Evolutionary conservation across 139 green algal species (phyloP), one percentile per base, ranked within the genome.

Genomic region (Edaphochlamys debaryana): DNA sequence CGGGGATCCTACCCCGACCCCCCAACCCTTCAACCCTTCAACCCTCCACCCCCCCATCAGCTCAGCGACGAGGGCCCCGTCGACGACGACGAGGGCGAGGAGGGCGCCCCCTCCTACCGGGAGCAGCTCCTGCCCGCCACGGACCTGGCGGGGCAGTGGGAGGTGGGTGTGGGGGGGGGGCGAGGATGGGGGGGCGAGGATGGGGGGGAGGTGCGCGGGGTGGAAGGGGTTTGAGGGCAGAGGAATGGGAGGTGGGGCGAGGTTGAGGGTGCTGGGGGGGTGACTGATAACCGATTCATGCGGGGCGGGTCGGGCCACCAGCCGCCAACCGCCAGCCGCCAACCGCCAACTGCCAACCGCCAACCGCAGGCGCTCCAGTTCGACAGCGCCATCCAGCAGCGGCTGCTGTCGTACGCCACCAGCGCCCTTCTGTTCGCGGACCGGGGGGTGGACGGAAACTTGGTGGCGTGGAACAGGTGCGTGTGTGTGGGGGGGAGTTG

Each of bases 371-470:
- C 63, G 0, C 69, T 80, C 19, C 54, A 76, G 34, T 69, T 79
- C 50, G 82, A 82, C 81, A 86, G 45, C 34, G 75, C 84, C 42
- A 86, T 98, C 66, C 98, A 98, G 89, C 62, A 80, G 58, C 87
- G 92, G 23, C 90, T 99, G 82, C 85, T 98, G 73, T 85, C 86
- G 11, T 99, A 98, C 85, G 93, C 96, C 40, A 75, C 41, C 37
- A 96, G 78, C n/a, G 95, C 96, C 8, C 91, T 99, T 82, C 82
- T 96, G 34, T 99, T 99, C 87, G 82, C 87, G 4, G 89, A 98
- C 25, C 29, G 34, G 9, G 87, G 90, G 3, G 96, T 99, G n/a
- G 82, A 95, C 85, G 56, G 72, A 13, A 81, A 93, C 56, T 77
- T 98, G n/a, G 90, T 98, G 34, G 86, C 85, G 63, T 98, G 94